Conservation (phyloP, 2,329 filamentous ascomycete genomes). For the Westerdykella ornata region DNA sequence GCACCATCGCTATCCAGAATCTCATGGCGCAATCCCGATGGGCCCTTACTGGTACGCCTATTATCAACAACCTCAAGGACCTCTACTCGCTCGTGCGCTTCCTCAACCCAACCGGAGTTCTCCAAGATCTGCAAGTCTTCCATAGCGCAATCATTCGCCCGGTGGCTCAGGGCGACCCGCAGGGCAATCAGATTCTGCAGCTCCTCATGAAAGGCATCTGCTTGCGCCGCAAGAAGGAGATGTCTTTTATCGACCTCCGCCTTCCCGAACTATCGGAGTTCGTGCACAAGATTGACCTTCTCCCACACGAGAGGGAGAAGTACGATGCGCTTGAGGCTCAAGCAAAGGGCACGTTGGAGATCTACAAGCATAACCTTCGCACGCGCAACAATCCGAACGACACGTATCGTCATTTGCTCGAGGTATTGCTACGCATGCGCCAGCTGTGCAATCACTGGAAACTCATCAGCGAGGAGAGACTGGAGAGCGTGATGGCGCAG, state of each 20-base stretch:
- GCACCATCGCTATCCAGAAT: constrained; percentile 59
- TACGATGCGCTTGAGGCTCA: constrained; percentile 67
- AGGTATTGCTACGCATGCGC: constrained; percentile 72
- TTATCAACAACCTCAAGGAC: constrained; percentile 76
- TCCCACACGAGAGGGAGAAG: constrained; percentile 65
- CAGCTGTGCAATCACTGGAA: constrained; percentile 89
- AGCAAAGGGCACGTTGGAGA: constrained; percentile 63
- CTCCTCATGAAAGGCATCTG: constrained; percentile 74
- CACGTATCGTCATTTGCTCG: constrained; percentile 66
- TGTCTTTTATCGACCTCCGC: constrained; percentile 77
- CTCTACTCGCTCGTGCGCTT: constrained; percentile 75
- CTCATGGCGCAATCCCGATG: constrained; percentile 67
- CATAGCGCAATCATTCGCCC: constrained; percentile 64
- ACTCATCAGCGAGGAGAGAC: constrained; percentile 62
- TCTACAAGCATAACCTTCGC: constrained; percentile 47
- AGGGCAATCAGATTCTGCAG: constrained; percentile 61
- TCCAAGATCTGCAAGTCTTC: constrained; percentile 68
- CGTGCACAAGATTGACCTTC: constrained; percentile 67
- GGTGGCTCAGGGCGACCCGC: constrained; percentile 51
- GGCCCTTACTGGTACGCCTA: constrained; percentile 58
- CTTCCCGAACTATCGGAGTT: constrained; percentile 73
- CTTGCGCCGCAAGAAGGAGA: constrained; percentile 75
- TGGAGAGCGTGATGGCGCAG: constrained; percentile 64
- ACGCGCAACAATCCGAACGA: constrained; percentile 38
- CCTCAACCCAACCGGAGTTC: constrained; percentile 65